These are phyloP conservation scores for Lasiodiplodia hormozganensis DNA, from an alignment of 2,329 filamentous ascomycete genomes.

Conservation along the genomic window DNA sequence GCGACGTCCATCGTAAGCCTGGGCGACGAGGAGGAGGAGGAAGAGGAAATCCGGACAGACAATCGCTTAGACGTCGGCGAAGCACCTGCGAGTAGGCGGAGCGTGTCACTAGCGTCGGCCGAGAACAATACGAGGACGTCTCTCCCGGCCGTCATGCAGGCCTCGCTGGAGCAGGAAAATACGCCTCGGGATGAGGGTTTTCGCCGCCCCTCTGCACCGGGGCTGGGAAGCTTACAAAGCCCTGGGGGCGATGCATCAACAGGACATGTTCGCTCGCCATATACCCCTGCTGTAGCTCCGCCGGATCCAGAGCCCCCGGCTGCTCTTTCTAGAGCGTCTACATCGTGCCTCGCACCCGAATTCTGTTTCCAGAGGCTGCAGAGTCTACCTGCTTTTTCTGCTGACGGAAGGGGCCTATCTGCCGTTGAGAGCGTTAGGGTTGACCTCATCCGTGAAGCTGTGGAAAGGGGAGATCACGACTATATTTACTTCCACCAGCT, in stretches of 20 bases:
- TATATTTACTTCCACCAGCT: slow-evolving; percentile 26
- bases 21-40: slow-evolving; percentile 14
- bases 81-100: not conserved
- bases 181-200: not conserved
- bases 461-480: not conserved
- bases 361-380: not conserved
- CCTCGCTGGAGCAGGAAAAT: not conserved
- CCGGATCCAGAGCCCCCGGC: not conserved
- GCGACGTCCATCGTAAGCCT: slow-evolving; percentile 4
- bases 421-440: slow-evolving; percentile 6
- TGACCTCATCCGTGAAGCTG: slow-evolving; percentile 7
- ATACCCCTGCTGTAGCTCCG: not conserved
- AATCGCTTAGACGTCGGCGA: not conserved
- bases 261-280: not conserved
- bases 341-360: not conserved
- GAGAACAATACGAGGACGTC: not conserved
- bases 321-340: not conserved
- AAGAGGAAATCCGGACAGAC: not conserved
- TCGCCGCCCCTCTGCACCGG: not conserved
- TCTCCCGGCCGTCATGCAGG: not conserved
- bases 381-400: not conserved
- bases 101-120: not conserved
- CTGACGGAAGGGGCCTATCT: not conserved
- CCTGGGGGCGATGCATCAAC: not conserved
- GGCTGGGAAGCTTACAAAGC: not conserved